Percentiles rank a stretch among this genome's conserved stretches.
phyloP scores from a whole-genome alignment of 352 stramenopile genomes.

The Plasmopara viticola region DNA sequence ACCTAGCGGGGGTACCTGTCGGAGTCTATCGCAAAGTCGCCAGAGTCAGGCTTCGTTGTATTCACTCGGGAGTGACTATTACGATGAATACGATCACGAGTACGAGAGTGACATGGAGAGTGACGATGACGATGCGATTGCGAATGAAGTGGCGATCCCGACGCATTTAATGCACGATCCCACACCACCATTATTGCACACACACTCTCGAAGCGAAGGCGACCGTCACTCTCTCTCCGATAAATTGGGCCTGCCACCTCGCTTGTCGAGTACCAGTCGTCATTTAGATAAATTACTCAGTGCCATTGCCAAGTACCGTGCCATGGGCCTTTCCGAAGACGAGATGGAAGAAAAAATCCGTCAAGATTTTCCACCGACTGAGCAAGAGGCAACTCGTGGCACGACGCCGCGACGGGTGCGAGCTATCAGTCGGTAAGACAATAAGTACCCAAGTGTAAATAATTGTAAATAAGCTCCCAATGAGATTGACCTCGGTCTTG shows the following conservation, averaged over 20 bases:
- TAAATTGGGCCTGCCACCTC: conserved; percentile 47
- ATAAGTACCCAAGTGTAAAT: conserved; percentile 13
- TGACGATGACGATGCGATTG: conserved; percentile 68
- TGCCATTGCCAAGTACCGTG: conserved; percentile 58
- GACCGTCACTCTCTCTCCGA: conserved; percentile 36
- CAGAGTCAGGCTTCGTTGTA: conserved; percentile 17
- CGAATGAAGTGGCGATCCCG: conserved; percentile 61
- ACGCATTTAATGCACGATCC: conserved; percentile 28
- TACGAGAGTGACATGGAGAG: conserved; percentile 34
- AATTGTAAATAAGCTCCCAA: conserved; percentile 23
- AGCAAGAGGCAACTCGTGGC: conserved; percentile 28
- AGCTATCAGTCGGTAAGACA: conserved; percentile 19
- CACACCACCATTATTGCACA: conserved; percentile 25
- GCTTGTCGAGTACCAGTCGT: conserved; percentile 50
- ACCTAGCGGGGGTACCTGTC: background rate
- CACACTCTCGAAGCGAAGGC: conserved; percentile 18
- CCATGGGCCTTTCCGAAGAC: conserved; percentile 47
- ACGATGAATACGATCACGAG: conserved; percentile 41
- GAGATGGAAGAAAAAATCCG: conserved; percentile 64
- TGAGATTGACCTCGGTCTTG: conserved; percentile 11
- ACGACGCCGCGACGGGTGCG: conserved; percentile 7
- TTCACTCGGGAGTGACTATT: conserved; percentile 37
- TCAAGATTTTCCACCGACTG: conserved; percentile 50
- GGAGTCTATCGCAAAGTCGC: background rate
- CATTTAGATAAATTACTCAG: conserved; percentile 55